Conservation (phyloP, 768 basidiomycete genomes). For the Neoboletus subvelutipes region DNA sequence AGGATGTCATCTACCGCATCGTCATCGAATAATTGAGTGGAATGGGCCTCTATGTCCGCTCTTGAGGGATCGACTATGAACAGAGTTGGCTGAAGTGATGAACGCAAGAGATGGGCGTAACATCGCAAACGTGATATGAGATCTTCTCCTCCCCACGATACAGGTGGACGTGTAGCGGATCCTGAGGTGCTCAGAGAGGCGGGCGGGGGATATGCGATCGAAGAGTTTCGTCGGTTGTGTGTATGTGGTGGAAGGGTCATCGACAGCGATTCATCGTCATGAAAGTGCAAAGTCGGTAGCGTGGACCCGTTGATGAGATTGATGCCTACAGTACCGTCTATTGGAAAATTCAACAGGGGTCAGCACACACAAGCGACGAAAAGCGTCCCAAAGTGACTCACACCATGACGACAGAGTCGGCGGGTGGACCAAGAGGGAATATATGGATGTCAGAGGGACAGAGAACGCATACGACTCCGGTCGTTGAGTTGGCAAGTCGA, state of each 20-base stretch:
- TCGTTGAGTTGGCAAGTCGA: slow-evolving; percentile 77
- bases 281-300: slow-evolving; percentile 89
- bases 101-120: slow-evolving; percentile 82
- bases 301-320: slow-evolving; percentile 86
- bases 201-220: slow-evolving; percentile 63
- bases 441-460: slow-evolving; percentile 86
- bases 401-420: slow-evolving; percentile 86
- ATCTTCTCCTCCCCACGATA: slow-evolving; percentile 87
- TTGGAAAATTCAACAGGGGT: neutral
- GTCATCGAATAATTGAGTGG: slow-evolving; percentile 79
- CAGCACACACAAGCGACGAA: neutral
- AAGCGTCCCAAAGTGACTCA: slow-evolving; percentile 36
- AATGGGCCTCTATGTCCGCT: slow-evolving; percentile 90
- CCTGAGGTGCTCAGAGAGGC: slow-evolving; percentile 48
- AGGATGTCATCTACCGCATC: slow-evolving; percentile 88
- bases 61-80: slow-evolving; percentile 92
- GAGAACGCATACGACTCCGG: slow-evolving; percentile 95
- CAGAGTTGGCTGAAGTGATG: slow-evolving; percentile 78
- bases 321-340: slow-evolving; percentile 86
- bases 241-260: slow-evolving; percentile 48
- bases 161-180: slow-evolving; percentile 40
- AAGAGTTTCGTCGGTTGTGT: slow-evolving; percentile 36
- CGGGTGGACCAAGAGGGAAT: slow-evolving; percentile 82
- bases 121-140: slow-evolving; percentile 71
- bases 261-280: slow-evolving; percentile 93